These are phyloP conservation scores for Chalciporus piperatus DNA, from an alignment of 768 basidiomycete genomes.

Conservation along the genomic window DNA sequence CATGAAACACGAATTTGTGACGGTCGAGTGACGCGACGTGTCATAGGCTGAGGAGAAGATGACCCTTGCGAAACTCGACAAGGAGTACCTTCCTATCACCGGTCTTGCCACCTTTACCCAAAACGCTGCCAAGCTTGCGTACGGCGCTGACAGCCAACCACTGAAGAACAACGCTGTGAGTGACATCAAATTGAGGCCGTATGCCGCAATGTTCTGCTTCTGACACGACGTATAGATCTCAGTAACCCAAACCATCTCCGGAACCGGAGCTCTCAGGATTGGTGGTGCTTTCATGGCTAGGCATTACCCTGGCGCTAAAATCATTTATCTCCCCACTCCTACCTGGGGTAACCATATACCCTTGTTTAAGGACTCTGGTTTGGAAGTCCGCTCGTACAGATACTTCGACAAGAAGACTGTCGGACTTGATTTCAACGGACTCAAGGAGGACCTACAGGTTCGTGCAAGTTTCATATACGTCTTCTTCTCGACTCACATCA, in stretches of 20 bases:
- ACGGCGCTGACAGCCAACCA: constrained; percentile 76
- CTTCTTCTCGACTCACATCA: constrained; percentile 7
- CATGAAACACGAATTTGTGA: background rate
- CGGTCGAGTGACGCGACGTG: constrained; percentile 1
- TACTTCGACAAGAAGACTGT: constrained; percentile 94
- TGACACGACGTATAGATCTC: constrained; percentile 52
- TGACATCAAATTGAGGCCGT: constrained; percentile 13
- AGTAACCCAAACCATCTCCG: constrained; percentile 92
- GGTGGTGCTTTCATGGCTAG: constrained; percentile 89
- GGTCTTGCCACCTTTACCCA: constrained; percentile 85
- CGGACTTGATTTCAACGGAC: constrained; percentile 87
- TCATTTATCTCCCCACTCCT: constrained; percentile 88
- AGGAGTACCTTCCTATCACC: constrained; percentile 96
- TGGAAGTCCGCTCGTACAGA: constrained; percentile 89
- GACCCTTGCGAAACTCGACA: constrained; percentile 66
- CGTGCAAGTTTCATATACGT: constrained; percentile 19
- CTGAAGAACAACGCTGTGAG: constrained; percentile 70
- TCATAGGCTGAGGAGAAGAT: constrained; percentile 75
- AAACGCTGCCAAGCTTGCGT: constrained; percentile 86
- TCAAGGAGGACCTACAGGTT: constrained; percentile 85
- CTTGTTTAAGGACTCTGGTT: constrained; percentile 89
- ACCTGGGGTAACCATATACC: constrained; percentile 98
- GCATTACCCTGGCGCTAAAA: constrained; percentile 83
- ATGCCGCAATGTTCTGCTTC: background rate
- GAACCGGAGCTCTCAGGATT: constrained; percentile 95